Base-by-base conservation (phyloP, 108 stramenopile species). In the Nannochloropsis salina region DNA sequence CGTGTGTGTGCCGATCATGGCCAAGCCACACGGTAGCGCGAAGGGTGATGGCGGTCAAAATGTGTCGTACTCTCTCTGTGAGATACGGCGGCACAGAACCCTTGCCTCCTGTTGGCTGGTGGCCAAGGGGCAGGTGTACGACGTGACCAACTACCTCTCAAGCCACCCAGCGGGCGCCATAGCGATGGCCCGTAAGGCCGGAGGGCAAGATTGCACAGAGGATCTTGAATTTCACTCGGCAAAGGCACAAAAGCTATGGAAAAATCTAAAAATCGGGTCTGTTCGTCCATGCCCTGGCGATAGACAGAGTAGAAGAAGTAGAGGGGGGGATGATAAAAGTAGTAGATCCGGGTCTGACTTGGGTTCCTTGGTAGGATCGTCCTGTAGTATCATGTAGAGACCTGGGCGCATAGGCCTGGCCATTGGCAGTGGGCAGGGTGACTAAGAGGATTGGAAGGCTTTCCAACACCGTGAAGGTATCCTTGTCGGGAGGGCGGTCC, bases 361-460 rank as follows among this genome's bases (percentile, higher is more conserved):
- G 31, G 31, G 31, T 4, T 74, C 61, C 20, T 74, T 74, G 8
- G 61, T 74, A n/a, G 61, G 61, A 74, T 74, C 61, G n/a, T 74
- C 61, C 20, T 74, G 61, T n/a, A 74, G 61, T 74, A 74, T 74
- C 61, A 74, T 74, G 61, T 74, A n/a, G n/a, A n/a, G 61, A 74
- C 31, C 31, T 31, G 31, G 31, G 31, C 31, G 31, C 31, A 31
- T 1, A 31, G 31, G 31, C 31, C 31, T 31, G 31, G 31, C 31
- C 31, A 31, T 31, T 31, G 0, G 31, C 31, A 31, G 31, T 31
- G 31, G 31, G 31, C 31, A 31, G 31, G 31, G 31, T 31, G 31
- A 31, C 31, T 31, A 31, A 31, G 31, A 31, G 31, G 31, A 31
- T 31, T 31, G 31, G 31, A 31, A 31, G 31, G 31, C 31, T 31